Base-by-base conservation (phyloP, 2,329 filamentous ascomycete species). In the Nannizziopsis arthrosporioides region DNA sequence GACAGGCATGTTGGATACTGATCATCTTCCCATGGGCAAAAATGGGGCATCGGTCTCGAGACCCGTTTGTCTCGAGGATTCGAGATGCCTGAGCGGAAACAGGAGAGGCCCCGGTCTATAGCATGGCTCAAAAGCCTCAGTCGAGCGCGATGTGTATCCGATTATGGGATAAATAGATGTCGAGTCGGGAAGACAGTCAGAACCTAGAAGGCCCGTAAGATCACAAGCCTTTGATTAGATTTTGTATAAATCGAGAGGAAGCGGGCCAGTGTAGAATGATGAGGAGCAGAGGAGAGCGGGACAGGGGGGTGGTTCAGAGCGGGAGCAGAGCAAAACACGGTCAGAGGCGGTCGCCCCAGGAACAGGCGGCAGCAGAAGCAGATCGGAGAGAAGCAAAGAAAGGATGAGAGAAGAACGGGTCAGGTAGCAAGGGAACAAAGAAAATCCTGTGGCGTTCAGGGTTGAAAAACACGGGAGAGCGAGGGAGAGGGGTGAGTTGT, bases 1-100 rank as follows among this genome's bases (percentile, higher is more conserved):
- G 57, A 63, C 57, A 63, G 56, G 59, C 58, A 54, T 59, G 57
- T 58, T 64, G 63, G 56, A 60, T 58, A 63, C 63, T 61, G 59
- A 65, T 61, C 65, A 68, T 68, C 58, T 66, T 64, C 61, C 60
- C 60, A 60, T 62, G 58, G 59, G 55, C 58, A 54, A 59, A 54
- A 54, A 52, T 53, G 52, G 49, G 55, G 60, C 59, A 58, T 59
- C 59, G 56, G 55, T 55, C 57, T 57, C 58, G 59, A 56, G 61
- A 60, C 59, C 47, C 53, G 57, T 48, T 32, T 22, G 50, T 54
- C 56, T 60, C 53, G 57, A 62, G 59, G 57, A 57, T 58, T 61
- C 61, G 61, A 60, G 60, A 60, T 63, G 64, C 61, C 65, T 60
- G 57, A 59, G 57, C 57, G 58, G 39, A 48, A 46, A 36, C 22